Conservation (phyloP, 129 eudicot species). For the Daucus carota region DH1_v3.0 NC_030387.2:33236501-33237000, state of each 20-base stretch:
- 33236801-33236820: not conserved
- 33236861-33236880: constrained; percentile 55
- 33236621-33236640: too few relatives aligned
- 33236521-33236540: too few relatives aligned
- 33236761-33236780: not conserved
- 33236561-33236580: too few relatives aligned
- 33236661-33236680: too few relatives aligned
- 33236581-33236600: too few relatives aligned
- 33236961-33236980: not conserved
- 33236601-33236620: too few relatives aligned
- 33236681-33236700: too few relatives aligned
- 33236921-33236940: not conserved
- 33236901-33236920: not conserved
- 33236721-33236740: too few relatives aligned
- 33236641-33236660: too few relatives aligned
- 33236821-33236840: not conserved
- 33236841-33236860: not conserved
- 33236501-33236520: too few relatives aligned
- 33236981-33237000: not conserved
- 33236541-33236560: too few relatives aligned
- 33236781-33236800: not conserved
- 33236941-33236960: not conserved
- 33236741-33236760: not conserved
- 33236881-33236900: constrained; percentile 65
- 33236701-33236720: too few relatives aligned